A percentile compares a stretch with the other conserved stretches of the same genome.
phyloP scores from a whole-genome alignment of 345 rosid species.

The Sisymbrium irio region DNA sequence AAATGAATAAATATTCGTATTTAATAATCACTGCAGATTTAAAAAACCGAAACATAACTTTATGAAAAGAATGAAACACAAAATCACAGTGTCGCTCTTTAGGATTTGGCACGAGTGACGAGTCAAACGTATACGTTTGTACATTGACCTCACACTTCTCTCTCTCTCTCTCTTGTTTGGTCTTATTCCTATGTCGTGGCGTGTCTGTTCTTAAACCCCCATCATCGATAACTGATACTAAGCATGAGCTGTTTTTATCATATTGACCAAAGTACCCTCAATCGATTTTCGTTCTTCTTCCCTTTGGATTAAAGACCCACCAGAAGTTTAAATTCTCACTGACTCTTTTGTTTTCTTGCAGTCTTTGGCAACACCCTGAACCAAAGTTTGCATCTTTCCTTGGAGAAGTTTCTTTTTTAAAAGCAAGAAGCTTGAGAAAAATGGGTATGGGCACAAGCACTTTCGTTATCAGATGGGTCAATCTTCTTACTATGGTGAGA shows the following conservation, averaged over 20 bases:
- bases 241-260: slow-evolving; percentile 27
- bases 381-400: slow-evolving; percentile 4
- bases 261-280: slow-evolving; percentile 35
- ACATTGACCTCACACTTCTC: slow-evolving; percentile 27
- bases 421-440: slow-evolving; percentile 26
- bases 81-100: slow-evolving; percentile 9
- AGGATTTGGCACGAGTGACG: slow-evolving; percentile 22
- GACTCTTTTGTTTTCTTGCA: slow-evolving; percentile 22
- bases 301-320: slow-evolving; percentile 13
- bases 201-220: slow-evolving; percentile 32
- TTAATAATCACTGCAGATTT: background rate
- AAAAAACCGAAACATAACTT: background rate
- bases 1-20: background rate
- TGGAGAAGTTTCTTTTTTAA: too few relatives aligned
- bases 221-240: slow-evolving; percentile 27
- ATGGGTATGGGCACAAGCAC: slow-evolving; percentile 89
- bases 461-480: slow-evolving; percentile 88
- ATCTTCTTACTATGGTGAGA: slow-evolving; percentile 85
- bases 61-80: slow-evolving; percentile 28
- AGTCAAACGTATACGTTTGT: slow-evolving; percentile 37
- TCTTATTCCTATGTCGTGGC: slow-evolving; percentile 30
- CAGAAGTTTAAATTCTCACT: slow-evolving; percentile 21
- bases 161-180: background rate
- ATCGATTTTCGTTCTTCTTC: slow-evolving; percentile 10
- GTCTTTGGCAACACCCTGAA: background rate